Evolutionary conservation across 139 green algal genomes (phyloP).

Genomic region (Volvox reticuliferus): DNA sequence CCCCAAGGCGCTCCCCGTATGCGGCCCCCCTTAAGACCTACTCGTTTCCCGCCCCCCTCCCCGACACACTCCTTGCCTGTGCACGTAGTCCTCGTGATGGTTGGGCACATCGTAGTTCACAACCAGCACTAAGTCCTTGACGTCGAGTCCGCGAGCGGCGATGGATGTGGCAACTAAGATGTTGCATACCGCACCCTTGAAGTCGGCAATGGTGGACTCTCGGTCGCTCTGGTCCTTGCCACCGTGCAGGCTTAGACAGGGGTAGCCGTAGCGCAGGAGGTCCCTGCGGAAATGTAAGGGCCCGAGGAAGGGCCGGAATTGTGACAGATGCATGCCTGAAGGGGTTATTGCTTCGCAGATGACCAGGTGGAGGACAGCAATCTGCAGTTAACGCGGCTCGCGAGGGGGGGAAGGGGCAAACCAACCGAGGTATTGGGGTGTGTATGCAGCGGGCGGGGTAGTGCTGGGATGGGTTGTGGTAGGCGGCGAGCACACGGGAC

Average conservation of each 20-base stretch:
- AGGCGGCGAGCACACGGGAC: too few species aligned
- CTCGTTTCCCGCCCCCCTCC: too few species aligned
- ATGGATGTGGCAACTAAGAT: constrained; percentile 92
- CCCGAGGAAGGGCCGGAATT: not conserved
- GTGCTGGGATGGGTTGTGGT: too few species aligned
- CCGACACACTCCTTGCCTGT: constrained; percentile 62
- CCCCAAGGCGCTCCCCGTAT: too few species aligned
- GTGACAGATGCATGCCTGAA: not conserved
- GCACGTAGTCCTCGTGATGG: constrained; percentile 99
- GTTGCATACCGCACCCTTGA: constrained; percentile 95
- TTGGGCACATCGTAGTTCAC: constrained; percentile 98
- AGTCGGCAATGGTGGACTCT: constrained; percentile 96
- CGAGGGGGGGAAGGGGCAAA: too few species aligned
- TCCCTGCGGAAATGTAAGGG: constrained; percentile 29
- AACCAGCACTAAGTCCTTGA: constrained; percentile 92
- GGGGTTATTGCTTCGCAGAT: too few species aligned
- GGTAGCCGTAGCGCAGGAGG: constrained; percentile 86
- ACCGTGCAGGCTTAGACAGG: constrained; percentile 95
- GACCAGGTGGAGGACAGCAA: too few species aligned
- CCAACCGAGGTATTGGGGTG: too few species aligned
- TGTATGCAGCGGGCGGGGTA: too few species aligned
- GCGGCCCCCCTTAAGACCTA: too few species aligned
- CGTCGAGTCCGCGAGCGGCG: constrained; percentile 95
- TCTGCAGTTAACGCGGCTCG: too few species aligned
- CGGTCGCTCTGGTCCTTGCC: constrained; percentile 98